Conservation (phyloP, 2,329 filamentous ascomycete genomes). For the Dryadomyces quercus-mongolicae region DNA sequence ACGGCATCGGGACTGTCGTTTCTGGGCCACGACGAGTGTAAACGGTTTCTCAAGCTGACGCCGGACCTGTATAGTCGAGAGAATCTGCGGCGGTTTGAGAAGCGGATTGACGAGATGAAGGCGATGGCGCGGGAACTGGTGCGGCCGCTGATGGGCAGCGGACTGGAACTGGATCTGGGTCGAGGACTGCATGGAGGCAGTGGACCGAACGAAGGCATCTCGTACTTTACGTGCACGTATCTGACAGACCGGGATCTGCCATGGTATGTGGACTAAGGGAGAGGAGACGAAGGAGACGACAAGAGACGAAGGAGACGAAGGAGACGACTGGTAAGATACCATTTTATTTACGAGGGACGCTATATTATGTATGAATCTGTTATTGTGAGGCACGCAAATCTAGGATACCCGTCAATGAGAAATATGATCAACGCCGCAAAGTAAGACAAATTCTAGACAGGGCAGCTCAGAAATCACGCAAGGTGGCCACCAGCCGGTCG, state of each 20-base stretch:
- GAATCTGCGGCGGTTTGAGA: constrained; percentile 75
- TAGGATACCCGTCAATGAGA: constrained; percentile 1
- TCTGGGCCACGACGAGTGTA: constrained; percentile 76
- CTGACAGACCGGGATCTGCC: constrained; percentile 37
- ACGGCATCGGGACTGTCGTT: constrained; percentile 49
- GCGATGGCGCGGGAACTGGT: constrained; percentile 71
- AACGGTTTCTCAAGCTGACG: constrained; percentile 74
- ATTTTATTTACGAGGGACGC: background rate
- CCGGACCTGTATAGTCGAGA: constrained; percentile 77
- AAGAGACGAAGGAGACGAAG: background rate
- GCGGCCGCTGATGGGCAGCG: constrained; percentile 74
- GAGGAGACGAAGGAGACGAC: background rate
- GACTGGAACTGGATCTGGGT: constrained; percentile 64
- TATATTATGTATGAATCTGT: background rate
- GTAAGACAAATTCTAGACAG: background rate
- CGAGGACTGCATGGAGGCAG: constrained; percentile 21
- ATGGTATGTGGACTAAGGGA: constrained; percentile 26
- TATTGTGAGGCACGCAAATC: background rate
- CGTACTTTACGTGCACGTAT: constrained; percentile 38
- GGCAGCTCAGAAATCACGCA: constrained; percentile 75
- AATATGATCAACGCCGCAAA: background rate
- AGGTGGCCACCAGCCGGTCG: constrained; percentile 72
- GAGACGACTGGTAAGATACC: too few species aligned
- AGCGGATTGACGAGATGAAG: constrained; percentile 81
- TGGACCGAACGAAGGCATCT: constrained; percentile 26